These are phyloP conservation scores for Aurantiochytrium sp. DNA, from an alignment of 108 stramenopile species.

Conservation along the genomic window DNA sequence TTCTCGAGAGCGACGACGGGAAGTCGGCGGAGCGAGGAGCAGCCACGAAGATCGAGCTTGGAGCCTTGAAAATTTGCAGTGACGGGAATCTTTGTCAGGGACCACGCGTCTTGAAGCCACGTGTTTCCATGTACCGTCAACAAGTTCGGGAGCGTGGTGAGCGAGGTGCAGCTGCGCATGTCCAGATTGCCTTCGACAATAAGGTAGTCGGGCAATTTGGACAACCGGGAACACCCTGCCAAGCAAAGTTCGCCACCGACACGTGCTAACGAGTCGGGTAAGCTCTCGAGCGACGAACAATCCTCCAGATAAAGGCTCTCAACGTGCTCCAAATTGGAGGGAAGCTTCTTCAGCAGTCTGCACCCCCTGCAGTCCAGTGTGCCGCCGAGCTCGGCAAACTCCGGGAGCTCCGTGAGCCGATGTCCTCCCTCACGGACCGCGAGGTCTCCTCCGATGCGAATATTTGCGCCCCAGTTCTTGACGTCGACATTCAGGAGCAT, in stretches of 20 bases:
- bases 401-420: neutral
- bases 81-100: neutral
- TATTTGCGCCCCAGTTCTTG: neutral
- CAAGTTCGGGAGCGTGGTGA: neutral
- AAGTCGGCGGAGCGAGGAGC: neutral
- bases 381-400: neutral
- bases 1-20: neutral
- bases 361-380: neutral
- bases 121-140: neutral
- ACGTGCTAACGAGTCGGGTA: neutral
- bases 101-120: neutral
- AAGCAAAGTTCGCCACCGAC: neutral
- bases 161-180: neutral
- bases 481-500: neutral
- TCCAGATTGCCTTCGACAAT: neutral
- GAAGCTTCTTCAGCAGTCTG: neutral
- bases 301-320: neutral
- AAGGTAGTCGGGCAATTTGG: neutral
- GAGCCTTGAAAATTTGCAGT: neutral
- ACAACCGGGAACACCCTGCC: neutral
- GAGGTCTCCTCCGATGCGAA: neutral
- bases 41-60: neutral
- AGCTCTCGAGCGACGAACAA: neutral
- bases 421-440: neutral
- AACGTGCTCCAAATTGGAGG: neutral